Base-by-base conservation (phyloP, 345 rosid genomes). In the Erucastrum elatum region DNA sequence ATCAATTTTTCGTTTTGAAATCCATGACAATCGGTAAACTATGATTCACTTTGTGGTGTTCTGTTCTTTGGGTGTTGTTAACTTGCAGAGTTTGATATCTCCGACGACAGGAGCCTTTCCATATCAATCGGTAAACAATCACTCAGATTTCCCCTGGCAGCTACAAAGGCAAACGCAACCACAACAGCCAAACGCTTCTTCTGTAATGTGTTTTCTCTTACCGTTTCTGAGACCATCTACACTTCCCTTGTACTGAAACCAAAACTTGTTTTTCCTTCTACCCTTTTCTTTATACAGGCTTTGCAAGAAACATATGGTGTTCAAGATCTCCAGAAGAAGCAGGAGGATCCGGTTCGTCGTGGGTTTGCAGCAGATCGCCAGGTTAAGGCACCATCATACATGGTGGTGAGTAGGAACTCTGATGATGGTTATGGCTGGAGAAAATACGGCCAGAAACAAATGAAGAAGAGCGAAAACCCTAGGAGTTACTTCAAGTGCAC, bases 401-500 rank as follows among this genome's bases (percentile, higher is more conserved):
- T 87, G 77, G 94, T 88, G 76, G 93, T 84, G 70, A 85, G 81
- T 70, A 87, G 85, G 65, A 88, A 80, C 82, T 85, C 97, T 6
- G 94, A 88, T 17, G 99, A 94, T 83, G 99, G 98, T 44, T 94
- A 90, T 81, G 91, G 94, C 49, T 94, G 98, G 98, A 86, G 94
- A 58, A 94, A 94, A 83, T 94, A 94, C 65, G 98, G 99, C 6
- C 97, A 94, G 77, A 94, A 93, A 75, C 95, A 91, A 81, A 96
- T 93, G 74, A 94, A 94, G 83, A 97, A 96, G 70, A 94, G 98
- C 55, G 97, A 93, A 63, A 94, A 94, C 76, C 99, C 96, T 9
- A 88, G 99, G 82, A 93, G 98, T 71, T 94, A 94, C 82, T 93
- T 91, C 87, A 94, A 94, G 91, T 94, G 99, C 87, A 94, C 97